These are phyloP conservation scores for Lichtheimia corymbifera DNA, from an alignment of 371 early-diverging fungal genomes.

Conservation along the genomic window DNA sequence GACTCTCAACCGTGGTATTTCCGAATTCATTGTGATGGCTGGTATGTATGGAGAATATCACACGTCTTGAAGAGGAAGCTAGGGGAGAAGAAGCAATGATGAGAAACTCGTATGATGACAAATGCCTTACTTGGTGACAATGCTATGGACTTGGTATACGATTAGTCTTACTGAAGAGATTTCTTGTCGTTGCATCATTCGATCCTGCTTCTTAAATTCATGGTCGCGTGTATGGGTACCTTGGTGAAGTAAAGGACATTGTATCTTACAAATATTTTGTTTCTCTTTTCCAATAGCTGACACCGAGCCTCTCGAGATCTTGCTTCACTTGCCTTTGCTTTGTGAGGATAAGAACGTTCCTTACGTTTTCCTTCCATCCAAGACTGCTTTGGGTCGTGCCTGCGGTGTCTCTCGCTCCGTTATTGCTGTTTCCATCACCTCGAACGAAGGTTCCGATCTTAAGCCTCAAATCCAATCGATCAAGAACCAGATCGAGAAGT, in stretches of 20 bases:
- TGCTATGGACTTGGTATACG: slow-evolving; percentile 17
- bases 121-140: slow-evolving; percentile 18
- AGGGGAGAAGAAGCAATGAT: slow-evolving; percentile 1
- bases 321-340: slow-evolving; percentile 95
- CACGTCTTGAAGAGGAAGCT: not conserved
- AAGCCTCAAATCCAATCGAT: slow-evolving; percentile 89
- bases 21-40: slow-evolving; percentile 98
- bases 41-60: slow-evolving; percentile 35
- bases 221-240: too few species aligned
- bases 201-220: not conserved
- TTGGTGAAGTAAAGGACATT: too few species aligned
- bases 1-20: slow-evolving; percentile 98
- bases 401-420: slow-evolving; percentile 97
- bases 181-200: not conserved
- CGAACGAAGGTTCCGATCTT: slow-evolving; percentile 96
- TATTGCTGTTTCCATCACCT: slow-evolving; percentile 91
- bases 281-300: slow-evolving; percentile 65
- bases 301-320: slow-evolving; percentile 96
- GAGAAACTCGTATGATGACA: slow-evolving; percentile 14
- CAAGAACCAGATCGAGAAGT: slow-evolving; percentile 92
- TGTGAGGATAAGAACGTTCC: slow-evolving; percentile 99
- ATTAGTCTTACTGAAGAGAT: slow-evolving; percentile 30
- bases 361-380: slow-evolving; percentile 96
- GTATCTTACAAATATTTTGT: slow-evolving; percentile 4
- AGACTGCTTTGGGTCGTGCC: slow-evolving; percentile 97